Base-by-base conservation (phyloP, 495 filamentous ascomycete species). In the Podospora tetraspora region DNA sequence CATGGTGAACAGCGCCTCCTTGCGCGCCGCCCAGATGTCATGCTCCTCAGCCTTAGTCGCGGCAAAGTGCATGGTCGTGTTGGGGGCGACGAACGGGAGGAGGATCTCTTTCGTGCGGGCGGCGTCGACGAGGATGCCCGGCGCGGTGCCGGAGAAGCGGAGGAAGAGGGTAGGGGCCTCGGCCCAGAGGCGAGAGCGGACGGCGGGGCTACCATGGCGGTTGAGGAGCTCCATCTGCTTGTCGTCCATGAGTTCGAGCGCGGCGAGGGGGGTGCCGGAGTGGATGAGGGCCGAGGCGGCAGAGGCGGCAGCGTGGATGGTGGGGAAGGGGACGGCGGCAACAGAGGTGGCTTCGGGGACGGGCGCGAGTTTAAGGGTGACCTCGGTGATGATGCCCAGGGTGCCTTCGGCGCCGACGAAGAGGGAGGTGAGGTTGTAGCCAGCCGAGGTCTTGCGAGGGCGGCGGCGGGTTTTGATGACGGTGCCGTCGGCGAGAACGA, bases 381-480 rank as follows among this genome's bases (percentile, higher is more conserved):
- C 88, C 74, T 97, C 94, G 0, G 93, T 97, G 16, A 97, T 87
- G 9, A 97, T 87, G 10, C 94, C 94, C 9, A 97, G 84, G 0
- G 94, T 98, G 8, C 94, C 94, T 76, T 97, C 94, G n/a, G 90
- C 92, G 0, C 94, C 94, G 61, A 96, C 88, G 75, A 97, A 94
- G 68, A 94, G 82, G 29, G 89, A 86, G 0, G 90, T 96, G 22
- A 97, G 79, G 74, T 97, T 92, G 72, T 93, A 93, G 19, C 91
- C 91, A 3, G 91, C 91, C 19, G 86, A 88, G 23, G 88, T 88
- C 72, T 94, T 94, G 68, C 88, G 80, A 16, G 91, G 91, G 13
- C 91, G 79, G 22, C 86, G 84, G 61, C 86, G 81, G 5, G 91
- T 94, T 77, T 92, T 92, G 76, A 93, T 87, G 58, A 92, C 75